These are phyloP conservation scores for Penicillium sp. DNA, from an alignment of 2,329 filamentous ascomycete genomes.

Conservation along the genomic window DNA sequence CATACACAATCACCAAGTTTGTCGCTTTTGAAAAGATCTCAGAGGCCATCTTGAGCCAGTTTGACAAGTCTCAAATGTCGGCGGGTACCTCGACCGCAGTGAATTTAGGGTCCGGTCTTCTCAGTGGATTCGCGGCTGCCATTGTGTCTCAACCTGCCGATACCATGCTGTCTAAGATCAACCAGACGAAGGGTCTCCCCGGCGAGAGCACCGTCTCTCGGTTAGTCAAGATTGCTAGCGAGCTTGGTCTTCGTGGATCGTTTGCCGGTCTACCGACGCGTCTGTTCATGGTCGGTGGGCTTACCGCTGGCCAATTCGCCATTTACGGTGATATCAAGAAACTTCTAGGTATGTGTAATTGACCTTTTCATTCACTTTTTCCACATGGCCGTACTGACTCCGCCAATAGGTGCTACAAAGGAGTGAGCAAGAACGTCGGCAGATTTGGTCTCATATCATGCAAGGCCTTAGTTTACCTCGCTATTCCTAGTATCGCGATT, in stretches of 20 bases:
- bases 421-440: background rate
- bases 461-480: too few species aligned
- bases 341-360: constrained; percentile 53
- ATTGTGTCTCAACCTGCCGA: constrained; percentile 78
- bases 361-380: background rate
- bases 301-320: constrained; percentile 80
- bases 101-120: constrained; percentile 81
- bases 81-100: constrained; percentile 85
- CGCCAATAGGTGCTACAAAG: background rate
- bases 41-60: constrained; percentile 74
- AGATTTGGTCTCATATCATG: too few species aligned
- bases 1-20: constrained; percentile 91
- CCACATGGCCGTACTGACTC: background rate
- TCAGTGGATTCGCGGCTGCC: constrained; percentile 86
- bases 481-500: too few species aligned
- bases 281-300: constrained; percentile 86
- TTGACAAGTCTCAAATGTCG: constrained; percentile 76
- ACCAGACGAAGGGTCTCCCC: constrained; percentile 67
- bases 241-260: constrained; percentile 83
- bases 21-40: constrained; percentile 90
- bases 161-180: constrained; percentile 92
- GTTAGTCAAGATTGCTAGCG: constrained; percentile 75
- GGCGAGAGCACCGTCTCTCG: constrained; percentile 78
- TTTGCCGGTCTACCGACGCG: constrained; percentile 87
- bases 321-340: constrained; percentile 81